Conservation (phyloP, 2,329 filamentous ascomycete genomes). For the Lachnellula arida region DNA sequence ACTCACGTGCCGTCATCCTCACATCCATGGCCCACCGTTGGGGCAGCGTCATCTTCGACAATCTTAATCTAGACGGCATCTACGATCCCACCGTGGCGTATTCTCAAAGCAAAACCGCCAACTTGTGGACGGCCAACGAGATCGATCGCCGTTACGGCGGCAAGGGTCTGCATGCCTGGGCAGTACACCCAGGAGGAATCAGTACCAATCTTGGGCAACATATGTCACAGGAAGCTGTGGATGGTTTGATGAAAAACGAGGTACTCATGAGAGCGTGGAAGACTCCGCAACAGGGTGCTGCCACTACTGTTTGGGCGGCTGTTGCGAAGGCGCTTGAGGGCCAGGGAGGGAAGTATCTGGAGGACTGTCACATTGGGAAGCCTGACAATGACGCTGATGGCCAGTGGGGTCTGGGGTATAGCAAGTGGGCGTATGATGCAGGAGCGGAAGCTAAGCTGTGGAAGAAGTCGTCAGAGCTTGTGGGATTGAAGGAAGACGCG, state of each 20-base stretch:
- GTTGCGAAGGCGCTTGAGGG: conserved; percentile 28
- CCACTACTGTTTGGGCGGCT: conserved; percentile 40
- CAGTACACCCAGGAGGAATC: conserved; percentile 39
- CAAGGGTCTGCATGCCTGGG: conserved; percentile 36
- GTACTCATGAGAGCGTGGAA: conserved; percentile 18
- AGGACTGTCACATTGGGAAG: conserved; percentile 31
- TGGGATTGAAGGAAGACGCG: conserved; percentile 24
- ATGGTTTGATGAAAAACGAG: conserved; percentile 34
- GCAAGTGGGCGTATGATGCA: conserved; percentile 32
- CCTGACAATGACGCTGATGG: conserved; percentile 24
- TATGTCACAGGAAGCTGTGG: conserved; percentile 40
- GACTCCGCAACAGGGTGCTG: conserved; percentile 34
- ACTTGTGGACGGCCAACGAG: conserved; percentile 43
- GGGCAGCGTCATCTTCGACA: conserved; percentile 34
- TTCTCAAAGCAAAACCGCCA: conserved; percentile 41
- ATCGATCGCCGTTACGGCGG: conserved; percentile 42
- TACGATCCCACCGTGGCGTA: conserved; percentile 38
- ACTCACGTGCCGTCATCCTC: conserved; percentile 44
- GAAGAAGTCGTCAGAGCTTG: conserved; percentile 33
- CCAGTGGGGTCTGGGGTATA: conserved; percentile 21
- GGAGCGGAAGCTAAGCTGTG: conserved; percentile 39
- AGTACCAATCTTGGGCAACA: conserved; percentile 29
- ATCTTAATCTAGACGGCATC: conserved; percentile 21
- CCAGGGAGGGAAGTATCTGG: conserved; percentile 43
- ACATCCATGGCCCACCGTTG: conserved; percentile 40